phyloP scores from a whole-genome alignment of 1,284 basidiomycete species.

The Tylopilus sp. region DNA sequence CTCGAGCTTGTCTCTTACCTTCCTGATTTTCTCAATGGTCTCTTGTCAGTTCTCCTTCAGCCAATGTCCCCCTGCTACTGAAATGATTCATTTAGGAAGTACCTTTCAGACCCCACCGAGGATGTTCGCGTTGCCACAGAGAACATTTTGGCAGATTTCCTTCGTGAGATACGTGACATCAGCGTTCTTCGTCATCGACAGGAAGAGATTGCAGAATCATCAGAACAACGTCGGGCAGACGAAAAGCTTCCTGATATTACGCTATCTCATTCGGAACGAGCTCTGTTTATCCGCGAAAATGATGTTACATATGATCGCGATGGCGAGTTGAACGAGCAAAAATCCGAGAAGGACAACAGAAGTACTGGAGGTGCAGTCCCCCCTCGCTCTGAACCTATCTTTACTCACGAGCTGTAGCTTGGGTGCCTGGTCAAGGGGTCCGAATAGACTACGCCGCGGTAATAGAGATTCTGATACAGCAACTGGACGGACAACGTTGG shows the following conservation, averaged over 20 bases:
- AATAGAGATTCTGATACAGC: constrained; percentile 90
- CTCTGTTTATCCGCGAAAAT: constrained; percentile 50
- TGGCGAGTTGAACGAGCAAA: constrained; percentile 42
- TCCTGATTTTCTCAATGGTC: constrained; percentile 90
- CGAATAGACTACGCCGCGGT: constrained; percentile 88
- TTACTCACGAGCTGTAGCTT: constrained; percentile 45
- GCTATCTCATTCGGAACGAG: constrained; percentile 46
- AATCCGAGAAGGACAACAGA: constrained; percentile 48
- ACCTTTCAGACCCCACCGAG: constrained; percentile 90
- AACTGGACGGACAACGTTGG: constrained; percentile 82
- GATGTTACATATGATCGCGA: constrained; percentile 45
- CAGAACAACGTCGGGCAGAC: constrained; percentile 42
- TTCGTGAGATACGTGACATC: constrained; percentile 88
- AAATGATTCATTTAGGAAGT: constrained; percentile 57
- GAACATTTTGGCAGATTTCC: constrained; percentile 86
- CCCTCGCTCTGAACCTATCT: constrained; percentile 16
- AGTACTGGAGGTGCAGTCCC: constrained; percentile 56
- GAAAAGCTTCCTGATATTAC: constrained; percentile 48
- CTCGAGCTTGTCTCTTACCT: constrained; percentile 92
- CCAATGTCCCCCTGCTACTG: constrained; percentile 11
- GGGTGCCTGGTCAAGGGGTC: constrained; percentile 92
- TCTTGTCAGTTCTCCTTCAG: constrained; percentile 62
- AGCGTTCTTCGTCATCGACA: constrained; percentile 63
- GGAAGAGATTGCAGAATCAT: constrained; percentile 47
- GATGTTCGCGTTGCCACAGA: constrained; percentile 93